phyloP scores from a whole-genome alignment of 805 yeast genomes.

The Pichia paraexigua region DNA sequence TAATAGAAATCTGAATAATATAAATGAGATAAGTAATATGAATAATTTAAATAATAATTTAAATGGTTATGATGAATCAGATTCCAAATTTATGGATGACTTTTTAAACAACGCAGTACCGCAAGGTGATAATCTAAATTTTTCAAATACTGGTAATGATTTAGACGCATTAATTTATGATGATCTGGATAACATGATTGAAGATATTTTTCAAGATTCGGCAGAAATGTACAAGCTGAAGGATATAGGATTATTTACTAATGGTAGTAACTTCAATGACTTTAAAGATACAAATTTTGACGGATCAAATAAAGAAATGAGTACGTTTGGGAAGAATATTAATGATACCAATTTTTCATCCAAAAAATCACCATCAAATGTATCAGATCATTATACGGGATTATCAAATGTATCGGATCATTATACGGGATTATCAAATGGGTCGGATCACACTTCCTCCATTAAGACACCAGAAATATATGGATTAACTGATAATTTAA shows the following conservation, averaged over 20 bases:
- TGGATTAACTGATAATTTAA: neutral
- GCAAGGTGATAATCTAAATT: neutral
- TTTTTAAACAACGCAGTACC: constrained; percentile 7
- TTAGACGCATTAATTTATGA: constrained; percentile 13
- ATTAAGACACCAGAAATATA: neutral
- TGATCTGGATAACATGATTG: constrained; percentile 13
- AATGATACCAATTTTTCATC: neutral
- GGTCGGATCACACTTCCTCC: neutral
- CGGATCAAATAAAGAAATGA: neutral
- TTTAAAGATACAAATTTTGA: neutral
- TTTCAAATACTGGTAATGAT: neutral
- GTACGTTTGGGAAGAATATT: neutral
- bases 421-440: neutral
- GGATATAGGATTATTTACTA: neutral
- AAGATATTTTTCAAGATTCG: constrained; percentile 10
- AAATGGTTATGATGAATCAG: neutral
- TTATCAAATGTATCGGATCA: neutral
- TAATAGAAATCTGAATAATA: too few relatives aligned
- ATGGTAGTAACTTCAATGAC: neutral
- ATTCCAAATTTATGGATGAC: constrained; percentile 4
- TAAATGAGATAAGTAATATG: neutral
- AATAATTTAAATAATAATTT: neutral
- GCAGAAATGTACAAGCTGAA: neutral
- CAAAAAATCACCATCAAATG: neutral
- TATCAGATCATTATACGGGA: neutral